phyloP scores from a whole-genome alignment of 2,329 filamentous ascomycete species.

The Diaporthe ampelina region DNA sequence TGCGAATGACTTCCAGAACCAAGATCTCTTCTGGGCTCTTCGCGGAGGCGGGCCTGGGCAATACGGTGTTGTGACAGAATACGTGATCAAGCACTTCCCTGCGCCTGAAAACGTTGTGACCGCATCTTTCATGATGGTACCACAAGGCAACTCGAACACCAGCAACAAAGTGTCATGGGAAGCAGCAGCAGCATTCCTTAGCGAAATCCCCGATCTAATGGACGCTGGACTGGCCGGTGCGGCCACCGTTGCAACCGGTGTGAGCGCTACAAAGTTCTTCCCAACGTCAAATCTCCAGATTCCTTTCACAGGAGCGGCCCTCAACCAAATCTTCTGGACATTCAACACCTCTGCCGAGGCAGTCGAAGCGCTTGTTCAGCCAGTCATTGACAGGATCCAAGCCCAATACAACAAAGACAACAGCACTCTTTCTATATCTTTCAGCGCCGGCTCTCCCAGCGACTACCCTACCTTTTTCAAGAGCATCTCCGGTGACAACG shows the following conservation, averaged over 20 bases:
- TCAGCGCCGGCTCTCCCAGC: slow-evolving; percentile 3
- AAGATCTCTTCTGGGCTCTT: slow-evolving; percentile 42
- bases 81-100: slow-evolving; percentile 39
- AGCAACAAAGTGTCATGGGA: slow-evolving; percentile 5
- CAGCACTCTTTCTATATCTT: neutral
- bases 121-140: neutral
- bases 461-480: neutral
- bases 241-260: neutral
- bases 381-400: neutral
- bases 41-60: slow-evolving; percentile 42
- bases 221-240: slow-evolving; percentile 15
- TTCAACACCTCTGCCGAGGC: slow-evolving; percentile 23
- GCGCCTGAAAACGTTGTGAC: slow-evolving; percentile 37
- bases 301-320: neutral
- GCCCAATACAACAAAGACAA: slow-evolving; percentile 8
- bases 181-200: slow-evolving; percentile 1
- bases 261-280: neutral
- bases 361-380: neutral
- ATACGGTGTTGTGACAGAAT: slow-evolving; percentile 42
- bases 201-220: slow-evolving; percentile 11
- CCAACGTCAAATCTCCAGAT: neutral
- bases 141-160: neutral
- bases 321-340: slow-evolving; percentile 7
- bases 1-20: slow-evolving; percentile 39
- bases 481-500: neutral